phyloP scores from a whole-genome alignment of 129 eudicot genomes.

The Escallonia herrerae region DNA sequence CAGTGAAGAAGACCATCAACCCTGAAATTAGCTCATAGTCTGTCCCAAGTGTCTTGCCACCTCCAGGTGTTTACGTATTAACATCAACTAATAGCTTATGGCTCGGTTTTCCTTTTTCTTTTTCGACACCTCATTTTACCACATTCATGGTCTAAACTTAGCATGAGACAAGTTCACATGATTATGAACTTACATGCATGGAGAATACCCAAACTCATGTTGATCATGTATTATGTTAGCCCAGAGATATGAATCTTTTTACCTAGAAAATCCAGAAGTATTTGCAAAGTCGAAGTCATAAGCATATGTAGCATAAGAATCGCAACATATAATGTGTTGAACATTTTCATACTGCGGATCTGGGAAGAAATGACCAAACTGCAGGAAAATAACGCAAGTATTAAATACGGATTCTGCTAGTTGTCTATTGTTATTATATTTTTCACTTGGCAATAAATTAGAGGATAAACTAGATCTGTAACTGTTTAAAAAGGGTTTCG shows the following conservation, averaged over 20 bases:
- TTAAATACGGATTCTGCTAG: conserved; percentile 11
- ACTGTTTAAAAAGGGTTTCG: background rate
- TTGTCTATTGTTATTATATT: background rate
- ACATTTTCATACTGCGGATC: conserved; percentile 98
- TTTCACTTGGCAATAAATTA: no score
- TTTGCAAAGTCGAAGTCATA: conserved; percentile 87
- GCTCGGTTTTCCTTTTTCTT: no score
- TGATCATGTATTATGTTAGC: background rate
- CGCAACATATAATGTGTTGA: conserved; percentile 93
- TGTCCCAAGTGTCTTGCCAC: no score
- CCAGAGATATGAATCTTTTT: conserved; percentile 2
- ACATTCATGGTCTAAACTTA: no score
- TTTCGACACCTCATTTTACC: no score
- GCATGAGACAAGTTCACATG: no score
- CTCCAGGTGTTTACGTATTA: no score
- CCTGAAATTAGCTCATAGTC: no score
- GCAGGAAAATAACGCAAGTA: conserved; percentile 23
- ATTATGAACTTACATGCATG: no score
- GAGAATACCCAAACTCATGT: background rate
- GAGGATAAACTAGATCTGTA: background rate
- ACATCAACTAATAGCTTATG: no score
- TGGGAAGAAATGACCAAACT: conserved; percentile 99
- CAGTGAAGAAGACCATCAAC: no score
- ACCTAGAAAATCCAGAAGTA: conserved; percentile 78
- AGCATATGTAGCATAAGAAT: conserved; percentile 94